phyloP scores from a whole-genome alignment of 2,329 filamentous ascomycete genomes.

The Monosporascus sp. region DNA sequence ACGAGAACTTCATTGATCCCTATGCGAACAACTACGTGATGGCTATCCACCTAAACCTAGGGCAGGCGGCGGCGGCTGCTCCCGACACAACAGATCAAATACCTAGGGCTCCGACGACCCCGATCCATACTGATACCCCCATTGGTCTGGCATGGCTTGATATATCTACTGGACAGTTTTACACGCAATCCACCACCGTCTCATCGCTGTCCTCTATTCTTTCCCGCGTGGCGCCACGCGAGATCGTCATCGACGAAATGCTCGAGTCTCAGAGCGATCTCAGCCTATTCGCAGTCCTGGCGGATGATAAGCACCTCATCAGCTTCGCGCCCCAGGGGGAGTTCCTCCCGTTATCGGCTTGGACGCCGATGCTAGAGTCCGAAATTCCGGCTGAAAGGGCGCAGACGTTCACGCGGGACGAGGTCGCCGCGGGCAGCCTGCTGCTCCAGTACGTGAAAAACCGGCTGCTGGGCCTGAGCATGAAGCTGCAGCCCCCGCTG shows the following conservation, averaged over 20 bases:
- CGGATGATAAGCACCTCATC: constrained; percentile 70
- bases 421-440: constrained; percentile 71
- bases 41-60: constrained; percentile 57
- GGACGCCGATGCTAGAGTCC: constrained; percentile 73
- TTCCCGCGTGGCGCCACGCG: constrained; percentile 75
- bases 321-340: constrained; percentile 58
- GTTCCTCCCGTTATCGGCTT: constrained; percentile 53
- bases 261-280: constrained; percentile 54
- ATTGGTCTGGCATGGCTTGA: constrained; percentile 88
- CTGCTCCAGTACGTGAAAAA: constrained; percentile 81
- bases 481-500: constrained; percentile 79
- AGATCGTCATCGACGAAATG: constrained; percentile 72
- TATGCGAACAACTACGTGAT: constrained; percentile 91
- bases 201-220: constrained; percentile 72
- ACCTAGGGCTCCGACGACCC: constrained; percentile 4
- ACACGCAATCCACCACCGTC: constrained; percentile 70
- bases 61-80: constrained; percentile 11
- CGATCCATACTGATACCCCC: constrained; percentile 12
- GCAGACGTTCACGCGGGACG: constrained; percentile 57
- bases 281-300: constrained; percentile 61
- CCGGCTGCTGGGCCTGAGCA: constrained; percentile 68
- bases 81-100: constrained; percentile 10
- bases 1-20: constrained; percentile 95
- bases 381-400: constrained; percentile 52
- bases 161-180: constrained; percentile 90